Conservation (phyloP, 2,329 filamentous ascomycete species). For the Fusarium bulbicola region DNA sequence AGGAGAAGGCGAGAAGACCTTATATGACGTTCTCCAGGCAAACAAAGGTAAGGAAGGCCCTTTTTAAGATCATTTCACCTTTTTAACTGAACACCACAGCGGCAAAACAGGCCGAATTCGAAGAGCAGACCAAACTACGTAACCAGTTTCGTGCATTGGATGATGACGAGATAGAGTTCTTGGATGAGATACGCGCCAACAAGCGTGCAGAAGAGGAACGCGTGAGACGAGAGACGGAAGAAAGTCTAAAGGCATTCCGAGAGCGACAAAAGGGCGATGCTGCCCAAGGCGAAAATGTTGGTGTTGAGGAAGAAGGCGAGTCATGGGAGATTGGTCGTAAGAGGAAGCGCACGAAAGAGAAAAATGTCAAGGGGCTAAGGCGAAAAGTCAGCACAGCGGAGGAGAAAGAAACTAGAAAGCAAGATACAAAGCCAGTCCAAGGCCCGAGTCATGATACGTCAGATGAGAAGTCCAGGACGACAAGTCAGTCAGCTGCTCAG, state of each 20-base stretch:
- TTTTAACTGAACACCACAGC: constrained; percentile 53
- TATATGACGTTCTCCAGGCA: constrained; percentile 80
- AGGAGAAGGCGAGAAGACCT: constrained; percentile 62
- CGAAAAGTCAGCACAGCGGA: constrained; percentile 38
- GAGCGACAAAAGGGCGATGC: constrained; percentile 54
- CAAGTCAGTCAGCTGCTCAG: background rate
- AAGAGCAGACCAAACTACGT: constrained; percentile 74
- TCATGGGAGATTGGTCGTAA: constrained; percentile 50
- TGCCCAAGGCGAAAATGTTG: constrained; percentile 9
- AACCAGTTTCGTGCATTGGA: constrained; percentile 83
- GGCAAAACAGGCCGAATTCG: constrained; percentile 84
- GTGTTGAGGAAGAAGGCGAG: constrained; percentile 43
- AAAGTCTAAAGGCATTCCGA: constrained; percentile 65
- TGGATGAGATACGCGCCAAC: constrained; percentile 66
- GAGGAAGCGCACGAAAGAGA: constrained; percentile 49
- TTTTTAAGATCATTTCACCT: background rate
- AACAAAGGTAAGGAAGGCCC: constrained; percentile 71
- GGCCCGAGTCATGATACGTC: constrained; percentile 13
- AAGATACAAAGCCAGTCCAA: constrained; percentile 19
- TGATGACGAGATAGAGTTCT: constrained; percentile 81
- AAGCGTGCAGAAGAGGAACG: constrained; percentile 64
- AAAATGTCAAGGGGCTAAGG: constrained; percentile 48
- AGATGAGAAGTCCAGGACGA: constrained; percentile 13
- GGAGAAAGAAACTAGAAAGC: constrained; percentile 14
- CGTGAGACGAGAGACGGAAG: constrained; percentile 64